Evolutionary conservation across 192 early-diverging fungal genomes (phyloP).

Genomic region (Oehlia diaphana): DNA sequence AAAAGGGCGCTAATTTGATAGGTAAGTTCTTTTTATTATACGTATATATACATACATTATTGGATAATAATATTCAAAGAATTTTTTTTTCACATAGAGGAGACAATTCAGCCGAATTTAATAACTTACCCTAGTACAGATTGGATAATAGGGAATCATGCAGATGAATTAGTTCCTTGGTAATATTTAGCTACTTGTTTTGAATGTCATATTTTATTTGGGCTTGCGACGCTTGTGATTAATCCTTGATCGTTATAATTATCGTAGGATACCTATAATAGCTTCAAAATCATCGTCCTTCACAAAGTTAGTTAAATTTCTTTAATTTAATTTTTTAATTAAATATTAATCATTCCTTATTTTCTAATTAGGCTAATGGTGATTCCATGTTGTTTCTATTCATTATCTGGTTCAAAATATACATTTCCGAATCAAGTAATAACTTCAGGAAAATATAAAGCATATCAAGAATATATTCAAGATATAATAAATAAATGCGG

Average conservation of each 20-base stretch:
- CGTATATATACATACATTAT: not conserved
- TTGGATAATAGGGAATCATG: conserved; percentile 89
- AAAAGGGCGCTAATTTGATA: conserved; percentile 42
- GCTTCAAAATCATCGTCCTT: conserved; percentile 50
- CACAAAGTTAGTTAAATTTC: conserved; percentile 41
- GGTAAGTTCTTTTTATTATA: conserved; percentile 34
- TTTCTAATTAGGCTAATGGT: conserved; percentile 58
- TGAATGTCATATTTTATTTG: not conserved
- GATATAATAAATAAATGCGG: conserved; percentile 56
- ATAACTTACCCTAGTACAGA: conserved; percentile 51
- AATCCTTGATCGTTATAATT: not conserved
- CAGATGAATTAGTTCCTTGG: conserved; percentile 87
- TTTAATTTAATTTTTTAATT: not conserved
- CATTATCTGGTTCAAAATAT: conserved; percentile 60
- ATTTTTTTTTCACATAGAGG: conserved; percentile 40
- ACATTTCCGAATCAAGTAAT: conserved; percentile 48
- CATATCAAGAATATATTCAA: conserved; percentile 64
- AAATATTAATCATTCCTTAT: not conserved
- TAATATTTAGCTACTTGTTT: not conserved
- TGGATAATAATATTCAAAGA: not conserved
- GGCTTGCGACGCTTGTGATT: not conserved
- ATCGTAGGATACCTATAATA: conserved; percentile 69
- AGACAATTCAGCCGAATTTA: conserved; percentile 57
- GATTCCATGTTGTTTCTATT: conserved; percentile 85
- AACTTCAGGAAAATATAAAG: conserved; percentile 65